phyloP scores from a whole-genome alignment of 495 filamentous ascomycete genomes.

The Xylaria longipes region DNA sequence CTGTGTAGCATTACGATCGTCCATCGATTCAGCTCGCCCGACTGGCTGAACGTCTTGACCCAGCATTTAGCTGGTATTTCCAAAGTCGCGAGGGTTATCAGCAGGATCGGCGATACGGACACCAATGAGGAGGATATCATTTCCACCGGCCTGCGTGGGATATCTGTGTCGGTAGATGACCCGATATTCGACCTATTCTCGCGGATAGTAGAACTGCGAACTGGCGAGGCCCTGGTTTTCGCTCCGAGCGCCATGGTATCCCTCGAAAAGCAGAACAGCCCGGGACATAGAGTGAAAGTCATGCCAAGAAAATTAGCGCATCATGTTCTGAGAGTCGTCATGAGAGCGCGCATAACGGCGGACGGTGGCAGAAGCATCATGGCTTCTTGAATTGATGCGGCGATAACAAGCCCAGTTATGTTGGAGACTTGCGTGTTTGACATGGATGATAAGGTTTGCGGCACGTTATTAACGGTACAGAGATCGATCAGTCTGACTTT shows the following conservation, averaged over 20 bases:
- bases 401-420: neutral
- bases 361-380: constrained; percentile 65
- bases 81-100: constrained; percentile 31
- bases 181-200: constrained; percentile 50
- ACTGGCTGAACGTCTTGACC: constrained; percentile 68
- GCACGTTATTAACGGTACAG: neutral
- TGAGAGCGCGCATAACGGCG: constrained; percentile 58
- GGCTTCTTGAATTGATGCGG: constrained; percentile 33
- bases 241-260: constrained; percentile 63
- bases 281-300: neutral
- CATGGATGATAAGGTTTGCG: neutral
- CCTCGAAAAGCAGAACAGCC: constrained; percentile 29
- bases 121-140: neutral
- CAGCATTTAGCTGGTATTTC: constrained; percentile 65
- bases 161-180: constrained; percentile 7
- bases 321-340: constrained; percentile 57
- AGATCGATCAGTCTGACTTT: neutral
- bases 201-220: constrained; percentile 62
- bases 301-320: constrained; percentile 47
- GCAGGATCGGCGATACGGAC: constrained; percentile 26
- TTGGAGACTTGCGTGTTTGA: neutral
- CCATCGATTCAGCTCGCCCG: constrained; percentile 75
- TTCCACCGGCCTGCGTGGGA: neutral
- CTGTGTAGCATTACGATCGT: constrained; percentile 77
- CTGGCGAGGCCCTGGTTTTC: constrained; percentile 72